These are phyloP conservation scores for Eremothecium cymbalariae DNA, from an alignment of 1,139 yeast species.

Conservation along the genomic window DNA sequence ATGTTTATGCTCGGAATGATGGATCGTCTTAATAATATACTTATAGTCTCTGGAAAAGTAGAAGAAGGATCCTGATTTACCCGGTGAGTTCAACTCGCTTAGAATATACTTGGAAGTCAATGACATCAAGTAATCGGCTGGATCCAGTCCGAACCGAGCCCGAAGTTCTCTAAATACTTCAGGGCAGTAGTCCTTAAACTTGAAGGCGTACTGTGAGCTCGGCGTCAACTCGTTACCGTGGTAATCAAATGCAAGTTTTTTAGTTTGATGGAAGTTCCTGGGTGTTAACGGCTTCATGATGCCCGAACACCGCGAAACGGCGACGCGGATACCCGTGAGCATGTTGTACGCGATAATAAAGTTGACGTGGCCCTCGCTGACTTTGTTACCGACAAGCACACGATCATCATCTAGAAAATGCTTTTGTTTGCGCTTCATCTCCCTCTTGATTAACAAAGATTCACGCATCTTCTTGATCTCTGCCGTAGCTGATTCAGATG, in stretches of 20 bases:
- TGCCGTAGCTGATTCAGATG: slow-evolving; percentile 27
- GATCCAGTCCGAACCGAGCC: slow-evolving; percentile 74
- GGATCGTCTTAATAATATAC: slow-evolving; percentile 92
- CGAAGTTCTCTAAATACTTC: slow-evolving; percentile 86
- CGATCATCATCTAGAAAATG: slow-evolving; percentile 41
- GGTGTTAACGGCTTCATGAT: slow-evolving; percentile 65
- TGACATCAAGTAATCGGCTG: slow-evolving; percentile 90
- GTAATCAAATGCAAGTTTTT: slow-evolving; percentile 78
- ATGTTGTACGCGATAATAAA: slow-evolving; percentile 93
- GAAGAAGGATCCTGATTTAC: slow-evolving; percentile 93
- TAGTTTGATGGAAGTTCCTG: slow-evolving; percentile 59
- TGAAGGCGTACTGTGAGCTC: slow-evolving; percentile 81
- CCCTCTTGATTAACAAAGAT: slow-evolving; percentile 26
- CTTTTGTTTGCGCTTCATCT: slow-evolving; percentile 30
- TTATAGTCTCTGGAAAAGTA: slow-evolving; percentile 90
- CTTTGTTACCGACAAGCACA: slow-evolving; percentile 71
- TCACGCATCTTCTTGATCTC: slow-evolving; percentile 31
- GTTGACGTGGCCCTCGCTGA: slow-evolving; percentile 87
- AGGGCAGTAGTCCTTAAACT: slow-evolving; percentile 94
- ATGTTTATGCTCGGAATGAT: slow-evolving; percentile 84
- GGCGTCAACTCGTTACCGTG: slow-evolving; percentile 90
- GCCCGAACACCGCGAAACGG: slow-evolving; percentile 88
- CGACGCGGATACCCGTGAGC: slow-evolving; percentile 94
- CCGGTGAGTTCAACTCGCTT: slow-evolving; percentile 91
- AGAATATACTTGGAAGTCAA: slow-evolving; percentile 87